These are phyloP conservation scores for Trichoderma pleuroti DNA, from an alignment of 2,329 filamentous ascomycete species.

Conservation along the genomic window DNA sequence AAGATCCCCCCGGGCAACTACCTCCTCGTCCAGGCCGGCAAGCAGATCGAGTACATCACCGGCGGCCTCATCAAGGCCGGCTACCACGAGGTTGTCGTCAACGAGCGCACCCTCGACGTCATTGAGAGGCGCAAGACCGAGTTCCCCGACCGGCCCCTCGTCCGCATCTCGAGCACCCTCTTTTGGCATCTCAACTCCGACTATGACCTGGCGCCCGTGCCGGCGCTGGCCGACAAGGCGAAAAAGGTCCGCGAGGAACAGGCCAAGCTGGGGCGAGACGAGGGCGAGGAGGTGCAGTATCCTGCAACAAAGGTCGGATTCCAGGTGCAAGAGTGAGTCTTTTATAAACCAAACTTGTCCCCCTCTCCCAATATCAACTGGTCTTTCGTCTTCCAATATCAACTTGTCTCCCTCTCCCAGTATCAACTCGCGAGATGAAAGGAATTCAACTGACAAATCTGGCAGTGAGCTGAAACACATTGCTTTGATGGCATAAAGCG, in stretches of 20 bases:
- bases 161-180: conserved; percentile 58
- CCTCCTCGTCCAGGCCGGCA: conserved; percentile 59
- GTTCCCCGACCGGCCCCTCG: conserved; percentile 47
- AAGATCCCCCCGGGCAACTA: conserved; percentile 56
- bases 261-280: conserved; percentile 48
- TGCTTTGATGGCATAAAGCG: conserved; percentile 44
- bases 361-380: too few relatives aligned
- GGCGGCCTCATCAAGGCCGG: conserved; percentile 60
- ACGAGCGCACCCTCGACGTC: conserved; percentile 47
- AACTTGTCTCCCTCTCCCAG: too few relatives aligned
- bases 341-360: too few relatives aligned
- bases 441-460: background rate
- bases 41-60: conserved; percentile 60
- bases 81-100: conserved; percentile 60
- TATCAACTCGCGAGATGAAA: background rate
- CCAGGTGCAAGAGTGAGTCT: conserved; percentile 52
- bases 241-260: conserved; percentile 44
- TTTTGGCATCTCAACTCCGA: conserved; percentile 61
- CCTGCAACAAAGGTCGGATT: conserved; percentile 55
- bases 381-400: too few relatives aligned
- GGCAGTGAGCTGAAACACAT: conserved; percentile 51
- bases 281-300: conserved; percentile 50
- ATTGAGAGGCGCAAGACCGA: conserved; percentile 42
- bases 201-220: conserved; percentile 51
- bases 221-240: conserved; percentile 45